These are phyloP conservation scores for Calocybe gangraenosa DNA, from an alignment of 768 basidiomycete genomes.

Conservation along the genomic window DNA sequence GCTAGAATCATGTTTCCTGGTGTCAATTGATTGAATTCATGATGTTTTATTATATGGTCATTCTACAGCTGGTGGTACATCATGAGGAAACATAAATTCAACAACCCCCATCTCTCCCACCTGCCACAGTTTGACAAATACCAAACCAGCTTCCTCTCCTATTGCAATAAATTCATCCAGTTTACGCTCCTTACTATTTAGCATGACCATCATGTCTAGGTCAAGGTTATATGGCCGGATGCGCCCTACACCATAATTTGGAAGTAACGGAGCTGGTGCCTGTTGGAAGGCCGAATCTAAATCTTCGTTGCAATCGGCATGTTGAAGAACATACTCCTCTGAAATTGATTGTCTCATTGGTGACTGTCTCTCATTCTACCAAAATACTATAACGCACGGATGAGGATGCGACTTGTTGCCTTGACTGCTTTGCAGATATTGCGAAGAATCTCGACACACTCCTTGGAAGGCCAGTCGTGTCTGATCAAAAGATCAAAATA, in stretches of 20 bases:
- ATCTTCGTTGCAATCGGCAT: slow-evolving; percentile 16
- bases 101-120: slow-evolving; percentile 29
- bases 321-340: slow-evolving; percentile 34
- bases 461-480: slow-evolving; percentile 38
- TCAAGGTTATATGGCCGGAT: slow-evolving; percentile 40
- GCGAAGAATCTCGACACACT: slow-evolving; percentile 30
- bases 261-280: slow-evolving; percentile 42
- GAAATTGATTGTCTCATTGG: neutral
- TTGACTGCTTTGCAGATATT: slow-evolving; percentile 32
- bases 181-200: slow-evolving; percentile 39
- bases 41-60: too few relatives aligned
- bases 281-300: slow-evolving; percentile 12
- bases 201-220: slow-evolving; percentile 37
- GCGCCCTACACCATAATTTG: slow-evolving; percentile 42
- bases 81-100: slow-evolving; percentile 18
- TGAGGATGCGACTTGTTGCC: slow-evolving; percentile 28
- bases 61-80: too few relatives aligned
- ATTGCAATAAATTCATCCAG: slow-evolving; percentile 35
- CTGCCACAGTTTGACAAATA: slow-evolving; percentile 34
- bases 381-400: slow-evolving; percentile 20
- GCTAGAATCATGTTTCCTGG: too few relatives aligned
- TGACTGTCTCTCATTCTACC: neutral
- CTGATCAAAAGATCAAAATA: slow-evolving; percentile 15
- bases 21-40: too few relatives aligned
- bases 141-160: slow-evolving; percentile 27